Conservation (phyloP, 768 basidiomycete genomes). For the Boletus reticuloceps region DNA sequence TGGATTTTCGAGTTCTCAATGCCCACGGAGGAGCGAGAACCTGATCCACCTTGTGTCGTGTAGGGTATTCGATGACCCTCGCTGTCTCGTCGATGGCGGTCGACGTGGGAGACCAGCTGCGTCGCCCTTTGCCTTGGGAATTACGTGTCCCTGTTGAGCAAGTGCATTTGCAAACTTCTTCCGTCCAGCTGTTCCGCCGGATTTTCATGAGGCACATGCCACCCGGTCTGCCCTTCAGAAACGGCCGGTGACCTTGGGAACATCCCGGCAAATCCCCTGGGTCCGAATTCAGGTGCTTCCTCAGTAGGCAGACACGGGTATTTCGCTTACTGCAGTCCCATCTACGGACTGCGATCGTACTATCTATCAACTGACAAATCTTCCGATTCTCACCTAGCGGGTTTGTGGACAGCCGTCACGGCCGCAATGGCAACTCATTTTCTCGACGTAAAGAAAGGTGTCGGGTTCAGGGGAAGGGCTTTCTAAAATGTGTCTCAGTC, state of each 20-base stretch:
- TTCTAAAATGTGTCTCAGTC: background rate
- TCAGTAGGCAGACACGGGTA: background rate
- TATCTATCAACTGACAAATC: background rate
- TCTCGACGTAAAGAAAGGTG: background rate
- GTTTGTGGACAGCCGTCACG: conserved; percentile 12
- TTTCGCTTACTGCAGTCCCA: background rate
- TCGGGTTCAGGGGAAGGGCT: background rate
- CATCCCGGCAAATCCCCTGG: conserved; percentile 22
- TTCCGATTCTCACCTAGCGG: conserved; percentile 17
- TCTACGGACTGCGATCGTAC: background rate
- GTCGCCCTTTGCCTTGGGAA: conserved; percentile 7
- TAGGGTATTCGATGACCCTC: conserved; percentile 1
- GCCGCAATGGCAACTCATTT: conserved; percentile 12
- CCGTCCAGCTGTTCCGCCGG: conserved; percentile 17
- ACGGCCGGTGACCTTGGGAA: conserved; percentile 23
- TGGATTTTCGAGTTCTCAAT: conserved; percentile 2
- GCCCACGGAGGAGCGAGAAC: conserved; percentile 7
- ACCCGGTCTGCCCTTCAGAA: conserved; percentile 4
- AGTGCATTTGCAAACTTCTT: no score
- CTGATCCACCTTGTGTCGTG: conserved; percentile 7
- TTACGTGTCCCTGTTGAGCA: conserved; percentile 5
- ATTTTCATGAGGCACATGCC: conserved; percentile 18
- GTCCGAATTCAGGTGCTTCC: background rate
- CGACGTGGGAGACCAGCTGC: conserved; percentile 11
- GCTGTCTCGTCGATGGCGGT: no score